Evolutionary conservation across 768 basidiomycete genomes (phyloP), one percentile per base, ranked within the genome.

Genomic region (Xerocomellus amylosporus): DNA sequence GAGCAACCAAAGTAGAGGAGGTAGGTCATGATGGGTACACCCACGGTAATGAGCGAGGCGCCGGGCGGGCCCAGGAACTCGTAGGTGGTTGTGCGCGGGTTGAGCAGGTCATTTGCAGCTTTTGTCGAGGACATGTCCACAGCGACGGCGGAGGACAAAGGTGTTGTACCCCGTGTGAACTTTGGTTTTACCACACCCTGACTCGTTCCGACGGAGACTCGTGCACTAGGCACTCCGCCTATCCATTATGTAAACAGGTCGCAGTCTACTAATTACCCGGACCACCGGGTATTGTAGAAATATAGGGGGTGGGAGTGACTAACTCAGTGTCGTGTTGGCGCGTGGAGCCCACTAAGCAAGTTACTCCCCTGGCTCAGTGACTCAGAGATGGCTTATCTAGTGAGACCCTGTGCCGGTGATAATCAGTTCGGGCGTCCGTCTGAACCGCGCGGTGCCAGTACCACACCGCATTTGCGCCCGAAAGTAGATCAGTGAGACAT

Each of bases 41-140:
- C 79, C 39, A 91, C 47, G 3, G 85, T 82, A 60, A 95, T 79
- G 54, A 84, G 74, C 44, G 87, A 63, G 0, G 93, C 89, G 4
- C 92, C 92, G 5, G 79, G 81, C 4, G 91, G 90, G 0, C 92
- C 92, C 42, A 90, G 67, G 66, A 95, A 95, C 65, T 95, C 93
- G 71, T 87, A 93, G 40, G 75, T 68, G 0, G 75, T 83, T 33
- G 92, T 88, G 48, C 77, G 79, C 0, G 90, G 90, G 60, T 90
- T 90, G 63, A 87, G 73, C 53, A 82, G 69, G 28, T 58, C 67
- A 61, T 60, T 63, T 55, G 43, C 42, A 3, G 54, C 31, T 46
- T 63, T 62, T 34, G 51, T 58, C 30, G 61, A 47, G 40, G 66
- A 61, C 65, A 70, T 63, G 56, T 41, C 12, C 24, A 30, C 30